Evolutionary conservation across 768 basidiomycete species (phyloP), one percentile per base, ranked within the genome.

Genomic region (Rhizopogon vinicolor): DNA sequence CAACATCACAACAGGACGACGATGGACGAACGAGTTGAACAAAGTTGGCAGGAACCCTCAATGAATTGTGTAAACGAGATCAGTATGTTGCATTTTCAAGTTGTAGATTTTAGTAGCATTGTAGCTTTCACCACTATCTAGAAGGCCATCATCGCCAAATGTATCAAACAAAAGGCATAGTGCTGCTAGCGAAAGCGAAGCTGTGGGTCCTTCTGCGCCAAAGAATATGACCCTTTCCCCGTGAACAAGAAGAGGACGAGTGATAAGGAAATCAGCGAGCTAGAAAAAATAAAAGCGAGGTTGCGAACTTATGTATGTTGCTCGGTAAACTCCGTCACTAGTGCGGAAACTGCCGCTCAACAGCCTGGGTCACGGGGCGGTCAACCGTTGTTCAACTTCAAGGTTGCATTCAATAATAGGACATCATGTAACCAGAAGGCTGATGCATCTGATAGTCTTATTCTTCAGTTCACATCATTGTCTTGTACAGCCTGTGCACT

Each of bases 101-200:
- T 25, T 25, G 25, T 25, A 25, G 3, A 25, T 25, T 25, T 48
- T 33, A 6, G 19, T 46, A 48, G 6, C 19, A 51, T 65, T 83
- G 80, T 85, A 74, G 79, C 81, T 84, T 77, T 71, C 82, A 77
- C 81, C 75, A 85, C 84, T 85, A 85, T 85, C 84, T 85, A 85
- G 84, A 78, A 84, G 78, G 76, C 81, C 82, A 81, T 85, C 82
- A 84, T 82, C 49, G 78, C 76, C 72, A 58, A 41, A 62, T 60
- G 58, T 57, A 7, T n/a, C 8, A 40, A 62, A 66, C 69, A 68
- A 59, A 63, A 70, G 74, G 72, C 79, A 56, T 85, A 84, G 81
- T 74, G 83, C 79, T 83, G 84, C 84, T 85, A 85, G 84, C 83
- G 83, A 85, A 85, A 77, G 83, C 70, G 84, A 82, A 83, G 83